Base-by-base conservation (phyloP, 805 yeast species). In the Candida mattraensis region DNA sequence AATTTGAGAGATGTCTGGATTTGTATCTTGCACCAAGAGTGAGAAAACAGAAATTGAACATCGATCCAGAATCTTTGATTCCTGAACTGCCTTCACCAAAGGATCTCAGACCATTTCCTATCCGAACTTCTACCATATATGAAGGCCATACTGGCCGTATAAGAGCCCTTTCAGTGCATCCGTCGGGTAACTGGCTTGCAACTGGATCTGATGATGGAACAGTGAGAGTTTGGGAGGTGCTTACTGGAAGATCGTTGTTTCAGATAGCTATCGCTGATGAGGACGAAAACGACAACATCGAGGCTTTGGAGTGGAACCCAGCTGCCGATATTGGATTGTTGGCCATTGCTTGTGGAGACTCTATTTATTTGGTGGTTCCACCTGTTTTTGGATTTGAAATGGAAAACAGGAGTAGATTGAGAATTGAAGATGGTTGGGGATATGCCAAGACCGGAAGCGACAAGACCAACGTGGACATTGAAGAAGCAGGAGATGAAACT, bases 121-220 rank as follows among this genome's bases (percentile, higher is more conserved):
- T 88, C 53, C 77, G 80, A 55, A 80, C 93, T 49, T 83, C 97
- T 3, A 88, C 95, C 4, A 64, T 79, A 2, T 91, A 78, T 60
- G 72, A 72, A 42, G 99, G 99, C 19, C 99, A 91, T 59, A 65
- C 66, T 27, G 95, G 83, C 28, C 81, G 81, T 53, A 80, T 93
- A 32, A 80, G 99, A 60, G 72, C 91, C 2, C 56, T 93, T 18
- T 77, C 89, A 7, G 74, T 91, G 30, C 95, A 91, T 58, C 95
- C 96, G 33, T 70, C 80, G 20, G 99, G 99, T 4, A 70, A 83
- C 51, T 93, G 96, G 93, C 69, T 93, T 38, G 99, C 99, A 14
- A 93, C 99, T 3, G 99, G 97, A 40, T 85, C 95, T 12, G 98
- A 93, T 59, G 99, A 93, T 59, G 98, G 98, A 37, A 76, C 89